phyloP scores from a whole-genome alignment of 148 eudicot genomes.

The Mesembryanthemum crystallinum region DNA sequence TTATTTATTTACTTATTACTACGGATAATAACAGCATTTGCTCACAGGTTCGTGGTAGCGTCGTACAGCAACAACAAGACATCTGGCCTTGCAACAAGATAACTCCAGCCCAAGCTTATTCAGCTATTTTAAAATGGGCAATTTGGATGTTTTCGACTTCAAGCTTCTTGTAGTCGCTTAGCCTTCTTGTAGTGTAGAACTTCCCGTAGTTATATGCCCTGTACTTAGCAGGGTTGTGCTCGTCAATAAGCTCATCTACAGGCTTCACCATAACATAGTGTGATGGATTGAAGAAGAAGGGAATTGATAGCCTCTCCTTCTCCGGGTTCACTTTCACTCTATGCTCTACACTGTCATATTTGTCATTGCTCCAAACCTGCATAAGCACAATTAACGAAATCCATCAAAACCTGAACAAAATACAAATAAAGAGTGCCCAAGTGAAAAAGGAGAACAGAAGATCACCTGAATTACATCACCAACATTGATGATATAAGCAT shows the following conservation, averaged over 20 bases:
- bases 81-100: not conserved
- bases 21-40: too few species aligned
- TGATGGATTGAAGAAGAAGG: constrained; percentile 48
- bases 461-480: too few species aligned
- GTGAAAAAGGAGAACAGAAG: too few species aligned
- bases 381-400: too few species aligned
- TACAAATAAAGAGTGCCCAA: too few species aligned
- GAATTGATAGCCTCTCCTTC: constrained; percentile 50
- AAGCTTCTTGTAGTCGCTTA: constrained; percentile 59
- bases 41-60: too few species aligned
- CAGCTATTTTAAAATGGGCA: constrained; percentile 32
- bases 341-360: constrained; percentile 63
- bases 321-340: constrained; percentile 49
- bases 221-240: constrained; percentile 46
- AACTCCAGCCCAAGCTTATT: not conserved
- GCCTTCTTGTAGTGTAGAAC: constrained; percentile 38
- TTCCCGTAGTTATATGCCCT: constrained; percentile 50
- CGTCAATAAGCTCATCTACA: constrained; percentile 36
- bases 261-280: constrained; percentile 51
- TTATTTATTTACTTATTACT: too few species aligned
- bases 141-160: constrained; percentile 55
- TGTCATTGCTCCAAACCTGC: too few species aligned
- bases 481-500: too few species aligned
- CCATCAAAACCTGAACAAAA: too few species aligned
- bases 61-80: too few species aligned